phyloP scores from a whole-genome alignment of 2,329 filamentous ascomycete genomes.

The Periconia sp. region DNA sequence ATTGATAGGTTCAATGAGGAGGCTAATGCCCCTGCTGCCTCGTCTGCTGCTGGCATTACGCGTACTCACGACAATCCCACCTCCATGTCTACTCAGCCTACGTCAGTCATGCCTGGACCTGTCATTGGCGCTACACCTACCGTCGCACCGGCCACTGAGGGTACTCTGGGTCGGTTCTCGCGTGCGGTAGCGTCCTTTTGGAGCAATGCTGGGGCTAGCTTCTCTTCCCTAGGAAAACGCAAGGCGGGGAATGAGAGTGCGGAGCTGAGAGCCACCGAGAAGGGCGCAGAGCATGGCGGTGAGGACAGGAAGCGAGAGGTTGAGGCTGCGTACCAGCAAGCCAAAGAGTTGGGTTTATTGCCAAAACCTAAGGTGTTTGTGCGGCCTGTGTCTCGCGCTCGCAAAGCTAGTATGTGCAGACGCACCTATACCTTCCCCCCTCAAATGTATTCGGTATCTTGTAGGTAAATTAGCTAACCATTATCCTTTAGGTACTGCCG shows the following conservation, averaged over 20 bases:
- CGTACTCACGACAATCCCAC: constrained; percentile 1
- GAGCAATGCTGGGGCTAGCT: constrained; percentile 11
- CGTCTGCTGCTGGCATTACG: constrained; percentile 1
- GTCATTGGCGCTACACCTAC: not conserved
- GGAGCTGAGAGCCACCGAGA: constrained; percentile 10
- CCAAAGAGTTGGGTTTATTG: constrained; percentile 41
- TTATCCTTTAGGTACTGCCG: not conserved
- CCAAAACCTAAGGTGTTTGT: constrained; percentile 40
- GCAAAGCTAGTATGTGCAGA: constrained; percentile 16
- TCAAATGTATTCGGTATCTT: too few species aligned
- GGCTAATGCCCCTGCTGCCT: constrained; percentile 18
- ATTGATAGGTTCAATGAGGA: constrained; percentile 75
- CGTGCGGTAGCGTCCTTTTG: constrained; percentile 33
- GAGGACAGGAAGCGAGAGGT: constrained; percentile 37
- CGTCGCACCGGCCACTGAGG: constrained; percentile 19
- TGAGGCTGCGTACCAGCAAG: constrained; percentile 38
- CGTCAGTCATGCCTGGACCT: constrained; percentile 1
- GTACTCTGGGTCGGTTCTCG: constrained; percentile 35
- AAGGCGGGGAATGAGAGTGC: constrained; percentile 32
- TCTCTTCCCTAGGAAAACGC: constrained; percentile 37
- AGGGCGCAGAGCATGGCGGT: constrained; percentile 20
- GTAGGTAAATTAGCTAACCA: not conserved
- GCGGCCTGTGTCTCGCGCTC: constrained; percentile 25
- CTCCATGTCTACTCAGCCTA: constrained; percentile 1
- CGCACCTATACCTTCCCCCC: too few species aligned